Evolutionary conservation across 2,329 filamentous ascomycete genomes (phyloP), one percentile per base, ranked within the genome.

Genomic region (Verticillium isaacii): DNA sequence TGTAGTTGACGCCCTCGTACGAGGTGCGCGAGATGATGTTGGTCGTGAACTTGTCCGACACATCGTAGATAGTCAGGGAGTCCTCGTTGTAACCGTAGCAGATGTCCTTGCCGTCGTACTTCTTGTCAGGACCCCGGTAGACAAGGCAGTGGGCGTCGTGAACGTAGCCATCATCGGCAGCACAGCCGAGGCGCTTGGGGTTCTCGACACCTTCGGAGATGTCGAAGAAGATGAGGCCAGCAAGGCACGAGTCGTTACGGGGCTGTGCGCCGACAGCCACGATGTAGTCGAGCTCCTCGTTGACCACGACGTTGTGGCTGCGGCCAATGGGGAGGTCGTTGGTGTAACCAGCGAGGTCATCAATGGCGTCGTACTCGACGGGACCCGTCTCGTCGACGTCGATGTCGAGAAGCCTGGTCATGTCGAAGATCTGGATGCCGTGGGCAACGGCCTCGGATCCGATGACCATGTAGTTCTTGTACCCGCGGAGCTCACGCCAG

Each of bases 371-470:
- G 62, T 75, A 77, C 19, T 58, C 66, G 66, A 66, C 69, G 60
- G 69, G 75, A 57, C 67, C 73, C 19, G 69, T 74, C 17, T 75
- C 70, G 65, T 79, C 72, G 0, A 79, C 75, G 67, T 80, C 73
- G 59, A 84, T 67, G 25, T 72, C 71, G 55, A 80, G 69, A 7
- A 84, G 75, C 73, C 81, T 85, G 74, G 59, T 82, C 80, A 86
- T 78, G 68, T 88, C 85, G 66, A 88, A 88, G 69, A 87, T 81
- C 71, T 88, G 85, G 52, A 88, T 78, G 34, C 82, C 81, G 68
- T 87, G 85, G 56, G 72, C 69, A 11, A 68, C 66, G 5, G 82
- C 80, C 67, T 77, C 75, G 61, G 71, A 74, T 23, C 75, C 75
- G 37, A 77, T 73, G 61, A 75, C 66, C 59, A 76, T 74, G 61